Conservation (phyloP, 2,329 filamentous ascomycete species). For the Talaromyces sp. region DNA sequence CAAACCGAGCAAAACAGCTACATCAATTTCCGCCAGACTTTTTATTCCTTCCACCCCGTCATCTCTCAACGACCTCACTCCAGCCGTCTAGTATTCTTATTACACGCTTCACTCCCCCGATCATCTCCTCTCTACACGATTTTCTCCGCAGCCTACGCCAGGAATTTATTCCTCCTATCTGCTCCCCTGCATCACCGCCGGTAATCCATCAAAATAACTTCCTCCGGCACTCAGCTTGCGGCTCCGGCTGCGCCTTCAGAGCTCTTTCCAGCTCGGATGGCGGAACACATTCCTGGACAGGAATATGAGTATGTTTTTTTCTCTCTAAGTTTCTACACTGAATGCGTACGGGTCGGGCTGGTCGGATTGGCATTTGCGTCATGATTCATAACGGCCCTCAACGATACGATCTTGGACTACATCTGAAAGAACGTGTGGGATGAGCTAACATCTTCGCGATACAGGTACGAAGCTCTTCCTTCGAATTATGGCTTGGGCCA, state of each 20-base stretch:
- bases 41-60: background rate
- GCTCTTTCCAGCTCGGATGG: constrained; percentile 33
- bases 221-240: constrained; percentile 18
- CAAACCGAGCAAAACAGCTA: constrained; percentile 7
- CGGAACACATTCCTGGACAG: constrained; percentile 41
- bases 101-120: background rate
- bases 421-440: background rate
- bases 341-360: background rate
- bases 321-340: background rate
- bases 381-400: background rate
- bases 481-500: constrained; percentile 90
- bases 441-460: constrained; percentile 14
- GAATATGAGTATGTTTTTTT: constrained; percentile 43
- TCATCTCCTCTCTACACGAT: background rate
- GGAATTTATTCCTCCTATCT: background rate
- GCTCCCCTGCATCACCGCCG: background rate
- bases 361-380: background rate
- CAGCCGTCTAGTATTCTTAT: background rate
- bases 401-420: background rate
- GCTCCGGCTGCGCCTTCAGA: constrained; percentile 34
- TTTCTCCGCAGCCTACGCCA: background rate
- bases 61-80: background rate
- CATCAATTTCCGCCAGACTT: background rate
- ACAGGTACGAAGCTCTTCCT: constrained; percentile 84
- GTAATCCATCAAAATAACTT: constrained; percentile 8